These are phyloP conservation scores for Sesbania bispinosa DNA, from an alignment of 306 rosid genomes.

Conservation along the genomic window DNA sequence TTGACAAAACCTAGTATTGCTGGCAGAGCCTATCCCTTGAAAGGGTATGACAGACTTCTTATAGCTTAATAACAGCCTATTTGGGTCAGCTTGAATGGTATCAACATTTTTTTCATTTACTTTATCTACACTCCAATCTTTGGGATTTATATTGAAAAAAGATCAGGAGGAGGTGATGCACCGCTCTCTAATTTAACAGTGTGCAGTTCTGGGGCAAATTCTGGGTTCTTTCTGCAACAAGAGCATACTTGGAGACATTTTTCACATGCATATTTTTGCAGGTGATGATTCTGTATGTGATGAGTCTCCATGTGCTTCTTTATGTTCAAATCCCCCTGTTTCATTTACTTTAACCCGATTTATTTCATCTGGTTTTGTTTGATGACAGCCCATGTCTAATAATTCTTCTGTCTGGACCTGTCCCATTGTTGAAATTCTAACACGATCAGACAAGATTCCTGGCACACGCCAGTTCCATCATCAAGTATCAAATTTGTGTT, in stretches of 20 bases:
- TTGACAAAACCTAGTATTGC: constrained; percentile 22
- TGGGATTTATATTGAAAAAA: constrained; percentile 70
- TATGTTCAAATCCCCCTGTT: constrained; percentile 36
- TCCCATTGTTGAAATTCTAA: constrained; percentile 35
- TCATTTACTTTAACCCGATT: constrained; percentile 38
- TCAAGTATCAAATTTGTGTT: constrained; percentile 31
- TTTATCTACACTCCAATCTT: constrained; percentile 40
- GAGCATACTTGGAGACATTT: constrained; percentile 81
- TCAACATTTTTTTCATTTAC: constrained; percentile 29
- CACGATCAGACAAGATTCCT: constrained; percentile 37
- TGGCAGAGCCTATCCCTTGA: constrained; percentile 27
- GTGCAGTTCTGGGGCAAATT: constrained; percentile 81
- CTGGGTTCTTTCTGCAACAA: constrained; percentile 82
- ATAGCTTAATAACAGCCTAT: constrained; percentile 35
- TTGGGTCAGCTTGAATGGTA: constrained; percentile 44
- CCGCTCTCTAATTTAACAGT: constrained; percentile 88
- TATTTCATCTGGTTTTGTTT: constrained; percentile 40
- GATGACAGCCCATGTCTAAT: constrained; percentile 33
- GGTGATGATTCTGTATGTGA: constrained; percentile 49
- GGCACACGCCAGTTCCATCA: constrained; percentile 39
- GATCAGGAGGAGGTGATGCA: constrained; percentile 89
- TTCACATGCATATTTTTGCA: constrained; percentile 75
- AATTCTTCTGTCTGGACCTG: constrained; percentile 50
- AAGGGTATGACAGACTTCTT: constrained; percentile 41
- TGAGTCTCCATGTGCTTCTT: constrained; percentile 46